Percentiles rank a stretch among this genome's conserved stretches.
phyloP scores from a whole-genome alignment of 768 basidiomycete species.

The Dacryopinax spathularia region DNA sequence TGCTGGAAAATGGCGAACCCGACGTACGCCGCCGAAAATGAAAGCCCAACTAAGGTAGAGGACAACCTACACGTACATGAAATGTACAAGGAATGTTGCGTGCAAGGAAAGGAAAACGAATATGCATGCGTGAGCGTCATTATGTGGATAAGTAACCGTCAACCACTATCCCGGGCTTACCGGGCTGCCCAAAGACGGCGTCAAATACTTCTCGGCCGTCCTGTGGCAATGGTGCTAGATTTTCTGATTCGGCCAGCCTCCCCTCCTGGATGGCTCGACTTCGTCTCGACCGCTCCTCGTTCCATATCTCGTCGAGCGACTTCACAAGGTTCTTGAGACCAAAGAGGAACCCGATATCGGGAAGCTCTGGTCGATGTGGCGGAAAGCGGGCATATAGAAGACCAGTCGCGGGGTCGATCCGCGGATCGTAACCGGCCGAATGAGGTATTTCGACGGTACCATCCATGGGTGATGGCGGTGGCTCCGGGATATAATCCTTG shows the following conservation, averaged over 20 bases:
- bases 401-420: conserved; percentile 69
- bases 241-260: neutral
- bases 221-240: neutral
- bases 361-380: conserved; percentile 74
- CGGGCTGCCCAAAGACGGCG: neutral
- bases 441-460: conserved; percentile 21
- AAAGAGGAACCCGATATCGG: conserved; percentile 88
- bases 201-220: neutral
- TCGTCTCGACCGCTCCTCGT: conserved; percentile 60
- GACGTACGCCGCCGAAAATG: neutral
- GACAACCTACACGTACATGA: too few species aligned
- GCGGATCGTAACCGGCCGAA: conserved; percentile 55
- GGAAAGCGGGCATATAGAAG: conserved; percentile 85
- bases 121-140: neutral
- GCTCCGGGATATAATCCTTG: conserved; percentile 66
- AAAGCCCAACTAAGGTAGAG: neutral
- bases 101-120: neutral
- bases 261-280: neutral
- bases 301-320: conserved; percentile 73
- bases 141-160: conserved; percentile 2
- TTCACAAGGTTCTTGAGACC: conserved; percentile 71
- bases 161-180: neutral
- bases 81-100: neutral
- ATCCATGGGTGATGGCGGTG: conserved; percentile 29
- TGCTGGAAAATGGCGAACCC: neutral